Base-by-base conservation (phyloP, 2,329 filamentous ascomycete species). In the Tolypocladium nubicola region DNA sequence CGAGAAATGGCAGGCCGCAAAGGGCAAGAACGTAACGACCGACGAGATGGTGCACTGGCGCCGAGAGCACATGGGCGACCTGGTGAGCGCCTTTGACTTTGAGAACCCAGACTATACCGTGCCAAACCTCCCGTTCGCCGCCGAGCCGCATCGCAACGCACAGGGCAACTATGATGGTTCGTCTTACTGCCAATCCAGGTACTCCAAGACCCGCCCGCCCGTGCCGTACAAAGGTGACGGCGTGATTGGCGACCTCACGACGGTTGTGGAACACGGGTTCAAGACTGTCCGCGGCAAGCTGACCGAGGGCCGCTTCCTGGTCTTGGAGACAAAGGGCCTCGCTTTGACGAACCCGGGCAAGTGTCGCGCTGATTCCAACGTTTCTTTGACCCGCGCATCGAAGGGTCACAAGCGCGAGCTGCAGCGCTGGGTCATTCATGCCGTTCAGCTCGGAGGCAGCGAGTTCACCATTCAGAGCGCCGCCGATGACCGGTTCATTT, bases 261-360 rank as follows among this genome's bases (percentile, higher is more conserved):
- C 67, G 2, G 67, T 72, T 41, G 76, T 75, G n/a, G 80, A 83
- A 61, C 68, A 77, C 40, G 80, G 80, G 2, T 82, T 76, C 72
- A 83, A 83, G 66, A 62, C 73, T 35, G 71, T 79, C 23, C 70
- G 79, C 2, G 80, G 80, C 1, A 70, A 73, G 26, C 67, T 83
- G 30, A 82, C 78, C 6, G 80, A 83, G 63, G 80, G 80, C 11
- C 77, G 79, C 19, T 81, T 77, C 62, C 70, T 83, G 16, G 75
- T 77, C 6, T 77, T 83, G 55, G 79, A 80, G 62, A 66, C 69
- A 54, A 65, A 68, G 38, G 75, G 76, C n/a, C 68, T 64, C n/a
- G 77, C 78, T 0, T 69, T 81, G 47, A 37, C 47, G 2, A 52
- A 52, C 30, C 47, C 47, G 47, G 47, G 47, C 19, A 52, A 52